phyloP scores from a whole-genome alignment of 1,284 basidiomycete species.

The Polyporus tsugae region DNA sequence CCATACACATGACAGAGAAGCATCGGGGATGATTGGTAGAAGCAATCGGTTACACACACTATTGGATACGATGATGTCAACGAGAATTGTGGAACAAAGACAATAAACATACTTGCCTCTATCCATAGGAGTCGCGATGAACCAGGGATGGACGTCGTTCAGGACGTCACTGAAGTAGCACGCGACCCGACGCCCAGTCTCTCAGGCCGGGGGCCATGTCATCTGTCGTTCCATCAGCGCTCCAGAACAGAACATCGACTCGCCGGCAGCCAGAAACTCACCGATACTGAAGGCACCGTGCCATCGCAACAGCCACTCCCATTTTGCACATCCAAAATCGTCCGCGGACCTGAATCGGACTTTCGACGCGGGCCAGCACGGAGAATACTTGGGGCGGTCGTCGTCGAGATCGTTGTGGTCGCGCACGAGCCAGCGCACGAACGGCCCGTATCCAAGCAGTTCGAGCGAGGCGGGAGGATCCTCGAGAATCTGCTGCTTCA shows the following conservation, averaged over 20 bases:
- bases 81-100: too few species aligned
- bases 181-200: too few species aligned
- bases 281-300: not conserved
- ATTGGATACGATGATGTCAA: too few species aligned
- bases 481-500: conserved; percentile 13
- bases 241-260: not conserved
- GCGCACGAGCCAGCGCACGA: not conserved
- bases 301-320: conserved; percentile 18
- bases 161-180: too few species aligned
- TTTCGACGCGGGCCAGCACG: conserved; percentile 9
- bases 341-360: conserved; percentile 13
- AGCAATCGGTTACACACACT: too few species aligned
- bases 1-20: too few species aligned
- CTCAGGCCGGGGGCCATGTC: not conserved
- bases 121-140: not conserved
- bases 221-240: not conserved
- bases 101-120: too few species aligned
- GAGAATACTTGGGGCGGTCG: not conserved
- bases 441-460: conserved; percentile 19
- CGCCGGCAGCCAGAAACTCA: not conserved
- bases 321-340: conserved; percentile 23
- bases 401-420: not conserved
- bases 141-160: not conserved
- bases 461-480: conserved; percentile 16
- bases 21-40: too few species aligned